Conservation (phyloP, 352 stramenopile species). For the Phytopythium montanum region DNA sequence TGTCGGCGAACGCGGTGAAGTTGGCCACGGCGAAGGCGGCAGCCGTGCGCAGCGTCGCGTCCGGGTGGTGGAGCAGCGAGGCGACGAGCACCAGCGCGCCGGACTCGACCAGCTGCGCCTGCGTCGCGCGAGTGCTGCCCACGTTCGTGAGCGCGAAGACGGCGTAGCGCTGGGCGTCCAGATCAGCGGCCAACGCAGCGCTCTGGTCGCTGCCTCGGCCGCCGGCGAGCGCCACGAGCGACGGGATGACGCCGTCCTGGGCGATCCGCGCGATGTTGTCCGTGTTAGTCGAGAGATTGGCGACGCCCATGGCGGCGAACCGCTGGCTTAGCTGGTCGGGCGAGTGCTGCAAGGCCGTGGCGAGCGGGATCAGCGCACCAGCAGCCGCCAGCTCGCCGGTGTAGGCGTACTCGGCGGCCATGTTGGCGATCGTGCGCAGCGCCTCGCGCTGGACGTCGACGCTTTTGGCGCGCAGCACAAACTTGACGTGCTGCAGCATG, state of each 20-base stretch:
- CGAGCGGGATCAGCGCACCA: conserved; percentile 86
- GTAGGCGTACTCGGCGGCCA: conserved; percentile 94
- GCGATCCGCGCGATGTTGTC: conserved; percentile 89
- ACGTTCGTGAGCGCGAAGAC: conserved; percentile 94
- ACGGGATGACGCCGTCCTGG: conserved; percentile 86
- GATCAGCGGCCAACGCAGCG: conserved; percentile 60
- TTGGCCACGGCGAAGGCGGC: conserved; percentile 93
- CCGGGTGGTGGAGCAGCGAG: conserved; percentile 67
- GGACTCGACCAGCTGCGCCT: conserved; percentile 79
- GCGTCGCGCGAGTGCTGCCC: conserved; percentile 77
- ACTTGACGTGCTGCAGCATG: conserved; percentile 96
- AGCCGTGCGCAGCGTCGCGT: conserved; percentile 85
- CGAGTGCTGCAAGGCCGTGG: conserved; percentile 81
- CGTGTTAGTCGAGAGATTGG: conserved; percentile 93
- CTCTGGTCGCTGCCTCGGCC: conserved; percentile 16
- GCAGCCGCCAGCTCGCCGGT: conserved; percentile 90
- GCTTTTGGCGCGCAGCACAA: conserved; percentile 89
- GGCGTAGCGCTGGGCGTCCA: conserved; percentile 92
- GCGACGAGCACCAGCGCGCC: conserved; percentile 70
- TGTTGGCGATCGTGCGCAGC: conserved; percentile 92
- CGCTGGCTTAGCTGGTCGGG: conserved; percentile 91
- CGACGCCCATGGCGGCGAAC: conserved; percentile 94
- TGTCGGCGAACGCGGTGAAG: conserved; percentile 90
- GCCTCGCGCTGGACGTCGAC: conserved; percentile 94
- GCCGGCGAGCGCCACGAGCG: conserved; percentile 83